Base-by-base conservation (phyloP, 495 filamentous ascomycete genomes). In the Tuber calosporum region DNA sequence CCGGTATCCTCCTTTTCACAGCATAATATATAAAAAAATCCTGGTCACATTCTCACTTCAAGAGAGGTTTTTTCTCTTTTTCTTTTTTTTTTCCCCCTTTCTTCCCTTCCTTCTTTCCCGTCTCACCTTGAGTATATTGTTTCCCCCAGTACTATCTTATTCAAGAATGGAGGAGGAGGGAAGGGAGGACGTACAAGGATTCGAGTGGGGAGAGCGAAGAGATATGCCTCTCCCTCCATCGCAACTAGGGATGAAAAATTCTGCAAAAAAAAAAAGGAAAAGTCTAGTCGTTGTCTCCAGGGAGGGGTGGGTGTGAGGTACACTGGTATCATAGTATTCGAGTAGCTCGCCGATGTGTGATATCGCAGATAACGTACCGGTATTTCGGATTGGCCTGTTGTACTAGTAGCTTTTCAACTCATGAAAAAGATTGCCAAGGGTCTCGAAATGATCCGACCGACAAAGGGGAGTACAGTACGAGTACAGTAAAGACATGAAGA, bases 361-460 rank as follows among this genome's bases (percentile, higher is more conserved):
- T 39, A 73, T 34, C 74, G 34, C 34, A 70, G 72, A 73, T 73
- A 77, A 78, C n/a, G n/a, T n/a, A n/a, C n/a, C n/a, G 53, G 74
- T 73, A 78, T 73, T 73, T 58, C 70, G 41, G 74, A 72, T 66
- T 58, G 74, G 73, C 62, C 69, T 69, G 69, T 62, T 62, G 30
- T 62, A n/a, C n/a, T n/a, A n/a, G n/a, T n/a, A 30, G n/a, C 7
- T 15, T 62, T 22, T 62, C 11, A 36, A 39, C 66, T 70, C 41
- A n/a, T 68, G 67, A 67, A 30, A 37, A 53, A n/a, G n/a, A 73
- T 19, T 34, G 75, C 74, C 74, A 77, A 78, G 76, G 26, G 53
- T 62, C 53, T 78, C 76, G 76, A 74, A 77, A 73, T 58, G 68
- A 67, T 66, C 76, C 76, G 76, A 78, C 17, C 5, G 41, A 45